Evolutionary conservation across 805 yeast species (phyloP).

Genomic region (Zygoascus ofunaensis): DNA sequence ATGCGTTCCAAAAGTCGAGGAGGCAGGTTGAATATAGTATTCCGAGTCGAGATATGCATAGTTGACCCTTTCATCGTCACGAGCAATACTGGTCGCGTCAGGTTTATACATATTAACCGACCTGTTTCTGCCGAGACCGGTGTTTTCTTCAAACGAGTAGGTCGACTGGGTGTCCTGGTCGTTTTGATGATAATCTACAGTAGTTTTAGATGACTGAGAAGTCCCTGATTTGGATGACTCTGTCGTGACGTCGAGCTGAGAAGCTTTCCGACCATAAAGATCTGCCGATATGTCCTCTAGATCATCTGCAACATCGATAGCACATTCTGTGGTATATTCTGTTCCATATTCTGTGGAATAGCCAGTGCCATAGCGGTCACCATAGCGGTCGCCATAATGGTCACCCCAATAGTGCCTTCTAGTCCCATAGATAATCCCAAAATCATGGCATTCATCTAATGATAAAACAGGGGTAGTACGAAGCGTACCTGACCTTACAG

Average conservation of each 20-base stretch:
- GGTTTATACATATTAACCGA: constrained; percentile 45
- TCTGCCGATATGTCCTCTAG: not conserved
- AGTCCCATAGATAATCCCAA: constrained; percentile 36
- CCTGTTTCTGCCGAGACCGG: constrained; percentile 35
- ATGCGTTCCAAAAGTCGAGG: not conserved
- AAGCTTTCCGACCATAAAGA: not conserved
- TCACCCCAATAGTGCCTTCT: constrained; percentile 43
- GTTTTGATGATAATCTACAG: constrained; percentile 7
- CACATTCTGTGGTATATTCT: constrained; percentile 28
- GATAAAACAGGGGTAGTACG: constrained; percentile 12
- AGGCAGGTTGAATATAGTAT: not conserved
- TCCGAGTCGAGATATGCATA: not conserved
- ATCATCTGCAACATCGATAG: not conserved
- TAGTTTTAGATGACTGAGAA: constrained; percentile 8
- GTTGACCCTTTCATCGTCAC: not conserved
- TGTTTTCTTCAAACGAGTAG: constrained; percentile 48
- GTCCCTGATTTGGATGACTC: not conserved
- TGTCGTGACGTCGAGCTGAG: not conserved
- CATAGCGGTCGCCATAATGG: no score
- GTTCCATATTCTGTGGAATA: not conserved
- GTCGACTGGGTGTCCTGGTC: constrained; percentile 23
- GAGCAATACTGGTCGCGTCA: not conserved
- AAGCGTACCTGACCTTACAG: constrained; percentile 7
- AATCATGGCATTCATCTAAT: constrained; percentile 17
- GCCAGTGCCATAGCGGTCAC: not conserved